Base-by-base conservation (phyloP, 1,284 basidiomycete species). In the Wallemia ichthyophaga region DNA sequence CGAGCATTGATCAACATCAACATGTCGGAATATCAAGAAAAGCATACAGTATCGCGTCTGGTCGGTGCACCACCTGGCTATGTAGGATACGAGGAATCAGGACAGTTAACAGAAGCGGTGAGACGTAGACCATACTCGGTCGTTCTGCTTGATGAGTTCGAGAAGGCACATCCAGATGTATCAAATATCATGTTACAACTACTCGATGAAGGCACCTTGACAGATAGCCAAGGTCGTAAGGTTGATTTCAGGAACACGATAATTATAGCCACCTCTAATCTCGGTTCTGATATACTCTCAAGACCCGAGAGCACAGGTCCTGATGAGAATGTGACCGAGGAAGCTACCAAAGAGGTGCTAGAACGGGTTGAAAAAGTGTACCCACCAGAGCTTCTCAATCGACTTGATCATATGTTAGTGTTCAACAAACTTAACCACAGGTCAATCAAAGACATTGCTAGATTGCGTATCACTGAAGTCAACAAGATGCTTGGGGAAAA, bases 221-320 rank as follows among this genome's bases (percentile, higher is more conserved):
- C 87, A 1, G 89, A 95, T 58, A 64, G 65, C 1, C 68, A 69
- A 59, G 70, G 70, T 21, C 62, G 68, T 0, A 59, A 61, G 15
- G 65, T 70, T 37, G 82, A 86, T 68, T 86, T 87, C 73, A 82
- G 81, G 77, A 87, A 85, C 70, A 85, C 83, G 1, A 85, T 88
- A 67, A 81, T 91, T 64, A 84, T 91, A 69, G 82, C 94, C 75
- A 95, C 89, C 1, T 88, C 85, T 59, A 96, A 96, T 69, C 76
- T 95, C 27, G 86, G 86, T 19, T 61, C 78, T 58, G 78, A 85
- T 66, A 82, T 87, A 58, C 78, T 94, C 21, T 81, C 81, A 11
- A 77, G 82, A 63, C 70, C 75, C 1, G 75, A 76, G 0, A 76
- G 85, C 0, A 81, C 77, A 27, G 75, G 79, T 58, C 68, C 67